Conservation (phyloP, 352 stramenopile species). For the Nothophytophthora sp. region DNA sequence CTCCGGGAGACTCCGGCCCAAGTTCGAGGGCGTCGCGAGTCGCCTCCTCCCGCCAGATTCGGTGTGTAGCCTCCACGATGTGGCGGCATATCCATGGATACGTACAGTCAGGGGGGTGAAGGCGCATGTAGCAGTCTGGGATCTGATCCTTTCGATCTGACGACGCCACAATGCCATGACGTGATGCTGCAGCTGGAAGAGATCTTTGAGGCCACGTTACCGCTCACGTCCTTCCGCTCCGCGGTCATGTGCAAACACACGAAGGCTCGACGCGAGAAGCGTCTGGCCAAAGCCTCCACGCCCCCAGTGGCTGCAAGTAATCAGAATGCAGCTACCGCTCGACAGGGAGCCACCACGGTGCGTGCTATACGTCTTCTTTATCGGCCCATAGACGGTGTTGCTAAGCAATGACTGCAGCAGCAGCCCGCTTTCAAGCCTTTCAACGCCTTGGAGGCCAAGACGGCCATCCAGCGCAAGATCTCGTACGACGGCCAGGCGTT, state of each 20-base stretch:
- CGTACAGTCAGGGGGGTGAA: too few species aligned
- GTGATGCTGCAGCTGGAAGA: slow-evolving; percentile 41
- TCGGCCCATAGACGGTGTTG: slow-evolving; percentile 1
- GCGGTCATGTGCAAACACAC: slow-evolving; percentile 70
- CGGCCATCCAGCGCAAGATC: slow-evolving; percentile 51
- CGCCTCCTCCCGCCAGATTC: slow-evolving; percentile 53
- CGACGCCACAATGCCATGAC: slow-evolving; percentile 22
- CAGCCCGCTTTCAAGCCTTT: slow-evolving; percentile 46
- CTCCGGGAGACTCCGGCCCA: slow-evolving; percentile 10
- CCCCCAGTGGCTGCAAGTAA: slow-evolving; percentile 13
- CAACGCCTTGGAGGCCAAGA: slow-evolving; percentile 52
- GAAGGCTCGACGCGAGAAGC: slow-evolving; percentile 37
- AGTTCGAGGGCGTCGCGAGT: slow-evolving; percentile 44
- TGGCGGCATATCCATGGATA: neutral
- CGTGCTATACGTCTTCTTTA: slow-evolving; percentile 4
- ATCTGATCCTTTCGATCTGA: slow-evolving; percentile 27
- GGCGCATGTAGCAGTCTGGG: too few species aligned
- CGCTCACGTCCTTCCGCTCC: slow-evolving; percentile 57
- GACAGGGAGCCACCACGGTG: slow-evolving; percentile 10
- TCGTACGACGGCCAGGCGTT: slow-evolving; percentile 60
- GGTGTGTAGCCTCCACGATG: slow-evolving; percentile 36
- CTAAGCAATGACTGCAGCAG: slow-evolving; percentile 16
- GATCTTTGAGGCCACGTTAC: slow-evolving; percentile 59
- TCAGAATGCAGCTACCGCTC: neutral
- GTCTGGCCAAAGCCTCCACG: neutral